Percentiles rank a stretch among this genome's conserved stretches.
phyloP scores from a whole-genome alignment of 2,329 filamentous ascomycete species.

The Fusarium protoensiforme region DNA sequence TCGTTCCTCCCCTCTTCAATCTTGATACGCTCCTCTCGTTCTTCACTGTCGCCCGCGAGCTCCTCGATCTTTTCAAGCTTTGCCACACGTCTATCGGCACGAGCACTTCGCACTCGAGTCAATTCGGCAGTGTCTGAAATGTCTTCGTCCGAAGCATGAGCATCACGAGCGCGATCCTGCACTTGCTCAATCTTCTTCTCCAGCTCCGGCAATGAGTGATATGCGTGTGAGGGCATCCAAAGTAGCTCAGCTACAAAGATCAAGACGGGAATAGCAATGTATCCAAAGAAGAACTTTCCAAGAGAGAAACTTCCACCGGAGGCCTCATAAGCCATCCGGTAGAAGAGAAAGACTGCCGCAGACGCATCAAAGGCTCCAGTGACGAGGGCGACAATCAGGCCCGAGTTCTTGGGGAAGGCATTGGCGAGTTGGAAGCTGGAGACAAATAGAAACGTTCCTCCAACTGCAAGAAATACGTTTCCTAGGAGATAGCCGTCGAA shows the following conservation, averaged over 20 bases:
- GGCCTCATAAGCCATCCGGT: conserved; percentile 75
- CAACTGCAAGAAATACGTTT: conserved; percentile 79
- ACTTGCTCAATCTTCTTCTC: conserved; percentile 53
- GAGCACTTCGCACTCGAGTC: conserved; percentile 53
- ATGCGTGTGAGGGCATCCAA: conserved; percentile 54
- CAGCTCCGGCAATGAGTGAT: conserved; percentile 53
- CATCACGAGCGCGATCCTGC: conserved; percentile 51
- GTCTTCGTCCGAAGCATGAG: conserved; percentile 66
- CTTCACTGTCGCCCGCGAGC: conserved; percentile 67
- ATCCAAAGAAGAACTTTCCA: conserved; percentile 54
- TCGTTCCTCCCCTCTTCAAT: conserved; percentile 68
- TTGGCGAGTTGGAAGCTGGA: conserved; percentile 86
- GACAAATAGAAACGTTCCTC: conserved; percentile 83
- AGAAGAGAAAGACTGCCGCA: conserved; percentile 79
- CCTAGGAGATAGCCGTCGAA: conserved; percentile 81
- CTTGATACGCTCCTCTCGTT: conserved; percentile 65
- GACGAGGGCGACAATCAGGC: conserved; percentile 78
- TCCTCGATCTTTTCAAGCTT: conserved; percentile 72
- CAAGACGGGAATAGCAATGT: conserved; percentile 49
- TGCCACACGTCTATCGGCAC: conserved; percentile 63
- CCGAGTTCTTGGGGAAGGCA: conserved; percentile 79
- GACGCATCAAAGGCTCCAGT: conserved; percentile 87
- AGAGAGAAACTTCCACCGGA: conserved; percentile 54
- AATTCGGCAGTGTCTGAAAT: conserved; percentile 60
- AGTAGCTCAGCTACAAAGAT: conserved; percentile 51